Evolutionary conservation across 805 yeast species (phyloP), one percentile per base, ranked within the genome.

Genomic region (Vanderwaltozyma yarrowii): DNA sequence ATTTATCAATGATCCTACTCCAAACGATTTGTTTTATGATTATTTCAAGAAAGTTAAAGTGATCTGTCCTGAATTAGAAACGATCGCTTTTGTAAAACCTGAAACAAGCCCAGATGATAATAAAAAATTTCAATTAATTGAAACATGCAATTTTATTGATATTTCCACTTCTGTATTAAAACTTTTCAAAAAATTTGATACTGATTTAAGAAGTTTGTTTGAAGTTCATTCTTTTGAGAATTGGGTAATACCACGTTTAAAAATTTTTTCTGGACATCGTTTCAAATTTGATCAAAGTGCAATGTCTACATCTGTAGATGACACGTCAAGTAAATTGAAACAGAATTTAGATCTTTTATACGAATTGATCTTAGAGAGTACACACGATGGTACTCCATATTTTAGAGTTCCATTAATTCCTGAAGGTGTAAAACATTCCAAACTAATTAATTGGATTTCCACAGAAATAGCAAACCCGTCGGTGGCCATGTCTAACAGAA

Each of bases 381-480:
- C 52, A 2, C 41, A 35, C 13, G 56, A 51, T 43, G 58, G 53
- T 6, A 42, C 51, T 16, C 44, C 52, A 1, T 54, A 50, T 36
- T 41, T 47, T 28, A 47, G 57, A 33, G 37, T 48, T 7, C 32
- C 39, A 17, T 37, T 55, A 5, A 45, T 55, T 18, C 60, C 59
- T 2, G 38, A 43, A 8, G 51, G 54, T 14, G 52, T 47, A 2
- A 36, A 37, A 24, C 32, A 37, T 5, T 40, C 51, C 4, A 45
- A 40, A 33, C 36, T 55, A 6, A 26, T 44, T 11, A 54, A 55
- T 39, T 54, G 60, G 60, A 33, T 50, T 6, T 49, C 54, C 5
- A 37, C 38, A 13, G 47, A 37, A 19, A 19, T 28, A 1, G 25
- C 34, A 24, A 32, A 24, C 15, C 11, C n/a, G 2, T 13, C 16